Percentiles rank a stretch among this genome's conserved stretches.
phyloP scores from a whole-genome alignment of 164 flowering plant genomes.

The Liriodendron chinense region DNA sequence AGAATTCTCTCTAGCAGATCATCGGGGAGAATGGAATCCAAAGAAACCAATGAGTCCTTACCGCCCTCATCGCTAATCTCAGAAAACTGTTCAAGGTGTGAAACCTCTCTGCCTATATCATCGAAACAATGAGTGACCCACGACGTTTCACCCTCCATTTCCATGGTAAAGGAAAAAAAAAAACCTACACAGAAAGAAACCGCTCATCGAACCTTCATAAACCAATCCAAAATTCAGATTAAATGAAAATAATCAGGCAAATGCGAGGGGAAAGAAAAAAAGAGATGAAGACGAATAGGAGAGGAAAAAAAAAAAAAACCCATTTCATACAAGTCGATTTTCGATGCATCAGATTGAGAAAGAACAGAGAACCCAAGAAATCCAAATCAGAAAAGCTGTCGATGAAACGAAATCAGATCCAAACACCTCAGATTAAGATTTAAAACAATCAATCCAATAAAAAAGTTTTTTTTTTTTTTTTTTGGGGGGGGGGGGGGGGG shows the following conservation, averaged over 20 bases:
- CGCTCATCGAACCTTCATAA: background rate
- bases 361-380: background rate
- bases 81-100: conserved; percentile 37
- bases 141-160: conserved; percentile 28
- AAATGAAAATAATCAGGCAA: background rate
- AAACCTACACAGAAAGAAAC: background rate
- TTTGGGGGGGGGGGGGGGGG: no score
- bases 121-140: conserved; percentile 22
- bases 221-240: background rate
- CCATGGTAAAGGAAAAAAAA: background rate
- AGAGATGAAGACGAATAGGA: background rate
- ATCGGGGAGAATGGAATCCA: conserved; percentile 74
- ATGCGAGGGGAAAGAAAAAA: background rate
- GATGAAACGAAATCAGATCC: background rate
- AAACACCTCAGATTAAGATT: background rate
- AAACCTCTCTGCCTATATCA: conserved; percentile 17
- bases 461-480: no score
- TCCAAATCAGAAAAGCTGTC: background rate
- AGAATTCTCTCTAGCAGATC: conserved; percentile 81
- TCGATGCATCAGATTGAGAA: background rate
- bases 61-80: conserved; percentile 43
- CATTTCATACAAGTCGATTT: background rate
- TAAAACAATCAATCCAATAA: background rate
- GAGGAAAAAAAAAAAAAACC: background rate
- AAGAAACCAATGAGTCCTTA: conserved; percentile 37